These are phyloP conservation scores for Termitomyces sp. DNA, from an alignment of 768 basidiomycete genomes.

Conservation along the genomic window DNA sequence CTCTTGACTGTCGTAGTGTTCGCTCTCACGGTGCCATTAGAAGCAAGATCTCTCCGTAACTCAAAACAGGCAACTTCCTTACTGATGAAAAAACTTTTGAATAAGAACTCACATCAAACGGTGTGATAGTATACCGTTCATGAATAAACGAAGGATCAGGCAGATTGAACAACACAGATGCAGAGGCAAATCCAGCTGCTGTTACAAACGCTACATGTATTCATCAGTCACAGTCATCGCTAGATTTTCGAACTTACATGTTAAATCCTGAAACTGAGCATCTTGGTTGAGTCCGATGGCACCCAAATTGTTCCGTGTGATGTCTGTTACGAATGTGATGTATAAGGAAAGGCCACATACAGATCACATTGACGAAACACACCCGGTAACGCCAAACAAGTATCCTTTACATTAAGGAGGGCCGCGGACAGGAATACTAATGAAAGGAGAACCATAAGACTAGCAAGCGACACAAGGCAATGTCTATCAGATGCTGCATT, in stretches of 20 bases:
- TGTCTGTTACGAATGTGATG: conserved; percentile 18
- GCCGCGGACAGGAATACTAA: conserved; percentile 45
- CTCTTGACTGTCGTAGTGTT: conserved; percentile 45
- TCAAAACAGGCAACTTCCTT: conserved; percentile 10
- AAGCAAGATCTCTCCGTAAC: conserved; percentile 28
- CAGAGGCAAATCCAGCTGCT: conserved; percentile 50
- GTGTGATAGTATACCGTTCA: conserved; percentile 37
- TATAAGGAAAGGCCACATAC: background rate
- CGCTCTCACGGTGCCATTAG: conserved; percentile 41
- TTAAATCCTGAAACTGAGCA: conserved; percentile 39
- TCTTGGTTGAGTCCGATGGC: conserved; percentile 41
- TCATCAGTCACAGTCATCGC: background rate
- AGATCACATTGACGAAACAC: background rate
- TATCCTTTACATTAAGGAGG: conserved; percentile 40
- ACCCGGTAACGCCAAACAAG: conserved; percentile 38
- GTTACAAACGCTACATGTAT: conserved; percentile 37
- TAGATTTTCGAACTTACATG: conserved; percentile 25
- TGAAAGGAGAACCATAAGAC: conserved; percentile 41
- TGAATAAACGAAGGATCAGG: conserved; percentile 40
- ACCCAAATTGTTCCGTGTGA: conserved; percentile 28
- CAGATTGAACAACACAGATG: conserved; percentile 40
- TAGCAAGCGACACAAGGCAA: conserved; percentile 43
- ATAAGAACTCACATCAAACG: conserved; percentile 32
- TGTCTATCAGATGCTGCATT: conserved; percentile 40
- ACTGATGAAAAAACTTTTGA: background rate